A percentile compares a stretch with the other conserved stretches of the same genome.
Evolutionary conservation across 2,329 filamentous ascomycete species (phyloP).

Genomic region (Fusarium buxicola): DNA sequence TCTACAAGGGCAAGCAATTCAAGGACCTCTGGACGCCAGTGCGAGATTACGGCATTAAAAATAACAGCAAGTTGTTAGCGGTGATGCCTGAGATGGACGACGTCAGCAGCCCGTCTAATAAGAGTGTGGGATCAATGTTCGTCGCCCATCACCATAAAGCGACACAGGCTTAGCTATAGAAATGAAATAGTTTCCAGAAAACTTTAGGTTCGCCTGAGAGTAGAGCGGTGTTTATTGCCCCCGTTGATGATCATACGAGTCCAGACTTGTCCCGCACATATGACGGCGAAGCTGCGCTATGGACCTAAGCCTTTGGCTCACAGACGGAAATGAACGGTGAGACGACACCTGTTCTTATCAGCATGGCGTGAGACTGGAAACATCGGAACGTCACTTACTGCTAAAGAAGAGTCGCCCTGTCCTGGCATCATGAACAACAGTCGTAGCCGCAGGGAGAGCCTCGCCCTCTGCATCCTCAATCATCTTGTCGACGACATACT

Average conservation of each 20-base stretch:
- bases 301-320: conserved; percentile 27
- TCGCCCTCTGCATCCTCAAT: conserved; percentile 38
- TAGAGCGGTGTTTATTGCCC: no score
- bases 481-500: conserved; percentile 37
- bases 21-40: conserved; percentile 71
- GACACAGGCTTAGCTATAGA: no score
- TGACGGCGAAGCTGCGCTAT: no score
- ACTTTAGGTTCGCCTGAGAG: no score
- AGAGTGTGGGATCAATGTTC: no score
- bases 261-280: no score
- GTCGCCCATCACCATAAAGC: no score
- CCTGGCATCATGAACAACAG: conserved; percentile 40
- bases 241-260: no score
- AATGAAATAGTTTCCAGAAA: no score
- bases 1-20: conserved; percentile 79
- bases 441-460: conserved; percentile 36
- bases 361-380: accelerated
- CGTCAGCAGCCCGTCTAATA: conserved; percentile 52
- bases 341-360: conserved; percentile 33
- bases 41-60: conserved; percentile 71
- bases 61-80: conserved; percentile 68
- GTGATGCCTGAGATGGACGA: conserved; percentile 56
- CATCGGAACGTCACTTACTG: conserved; percentile 17
- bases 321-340: conserved; percentile 41
- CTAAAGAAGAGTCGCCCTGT: conserved; percentile 41